Evolutionary conservation across 106 monocot species (phyloP).

Genomic region (Dendrobium chrysotoxum): DNA sequence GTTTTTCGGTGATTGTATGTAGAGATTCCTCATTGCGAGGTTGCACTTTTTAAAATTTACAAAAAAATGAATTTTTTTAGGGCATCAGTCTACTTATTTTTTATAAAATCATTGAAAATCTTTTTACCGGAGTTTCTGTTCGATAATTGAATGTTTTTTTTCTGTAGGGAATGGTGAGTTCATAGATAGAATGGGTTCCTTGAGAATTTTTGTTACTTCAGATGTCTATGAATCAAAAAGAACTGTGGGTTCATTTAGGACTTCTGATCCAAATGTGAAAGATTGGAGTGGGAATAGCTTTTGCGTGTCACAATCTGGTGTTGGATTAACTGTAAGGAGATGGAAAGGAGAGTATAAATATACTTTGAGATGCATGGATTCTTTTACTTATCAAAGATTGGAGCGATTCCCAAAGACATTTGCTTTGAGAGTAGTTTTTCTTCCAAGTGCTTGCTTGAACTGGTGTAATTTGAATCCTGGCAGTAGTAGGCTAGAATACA

Average conservation of each 20-base stretch:
- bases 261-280: slow-evolving; percentile 1
- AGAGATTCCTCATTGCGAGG: no score
- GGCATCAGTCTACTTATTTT: neutral
- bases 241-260: slow-evolving; percentile 10
- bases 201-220: slow-evolving; percentile 28
- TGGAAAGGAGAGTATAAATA: no score
- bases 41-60: neutral
- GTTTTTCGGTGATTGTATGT: no score
- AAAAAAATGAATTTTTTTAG: neutral
- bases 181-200: slow-evolving; percentile 41
- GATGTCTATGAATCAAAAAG: slow-evolving; percentile 43
- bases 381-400: neutral
- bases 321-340: no score
- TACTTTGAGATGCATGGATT: neutral
- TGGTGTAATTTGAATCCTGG: neutral
- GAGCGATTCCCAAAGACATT: slow-evolving; percentile 1
- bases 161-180: neutral
- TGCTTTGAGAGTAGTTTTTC: neutral
- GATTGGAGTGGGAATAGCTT: no score
- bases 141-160: neutral
- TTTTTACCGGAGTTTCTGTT: neutral
- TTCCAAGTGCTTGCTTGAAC: neutral
- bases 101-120: neutral
- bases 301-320: no score
- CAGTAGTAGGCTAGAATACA: slow-evolving; percentile 2